Evolutionary conservation across 2,329 filamentous ascomycete genomes (phyloP), one percentile per base, ranked within the genome.

Genomic region (Cordyceps pruinosa): DNA sequence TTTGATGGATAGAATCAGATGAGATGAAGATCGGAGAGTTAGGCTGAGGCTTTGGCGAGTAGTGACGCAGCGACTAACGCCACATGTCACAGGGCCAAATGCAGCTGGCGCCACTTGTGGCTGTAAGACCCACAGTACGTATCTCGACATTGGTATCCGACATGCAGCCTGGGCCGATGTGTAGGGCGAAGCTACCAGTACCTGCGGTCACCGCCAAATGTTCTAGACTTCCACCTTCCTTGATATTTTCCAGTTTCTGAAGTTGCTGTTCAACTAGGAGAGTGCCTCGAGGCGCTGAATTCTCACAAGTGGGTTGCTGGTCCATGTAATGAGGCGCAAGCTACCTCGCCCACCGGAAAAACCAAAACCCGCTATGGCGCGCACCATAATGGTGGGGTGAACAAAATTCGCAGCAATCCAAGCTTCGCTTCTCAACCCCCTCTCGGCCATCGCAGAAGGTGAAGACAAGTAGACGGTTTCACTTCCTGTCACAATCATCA

Each of bases 401-500:
- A 45, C 51, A 54, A 54, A 54, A 54, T 54, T 54, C 51, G 51
- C 42, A 50, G 49, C 15, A 25, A 41, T 32, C 25, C 37, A 30
- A 41, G 12, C n/a, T 15, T 50, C 41, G 37, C 37, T 52, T 26
- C 34, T 28, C 34, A 46, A 54, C 51, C 56, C n/a, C 48, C 56
- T 47, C 41, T 30, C 39, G 39, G 42, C 45, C 34, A 39, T 30
- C 9, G 23, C 56, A 34, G 23, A 57, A 30, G 10, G 32, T 34
- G 44, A 25, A 49, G 34, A 50, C 25, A 41, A 37, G 46, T 57
- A 45, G 55, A 51, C 55, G 55, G 46, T 46, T 54, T 54, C 32
- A 46, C 21, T 54, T 54, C 54, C 35, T 42, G 34, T 49, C n/a
- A n/a, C n/a, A n/a, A n/a, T n/a, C 45, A 35, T 44, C 15, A 28